A percentile compares a stretch with the other conserved stretches of the same genome.
These are phyloP conservation scores for Metarhizium sp. DNA, from an alignment of 2,329 filamentous ascomycete genomes.

Conservation along the genomic window DNA sequence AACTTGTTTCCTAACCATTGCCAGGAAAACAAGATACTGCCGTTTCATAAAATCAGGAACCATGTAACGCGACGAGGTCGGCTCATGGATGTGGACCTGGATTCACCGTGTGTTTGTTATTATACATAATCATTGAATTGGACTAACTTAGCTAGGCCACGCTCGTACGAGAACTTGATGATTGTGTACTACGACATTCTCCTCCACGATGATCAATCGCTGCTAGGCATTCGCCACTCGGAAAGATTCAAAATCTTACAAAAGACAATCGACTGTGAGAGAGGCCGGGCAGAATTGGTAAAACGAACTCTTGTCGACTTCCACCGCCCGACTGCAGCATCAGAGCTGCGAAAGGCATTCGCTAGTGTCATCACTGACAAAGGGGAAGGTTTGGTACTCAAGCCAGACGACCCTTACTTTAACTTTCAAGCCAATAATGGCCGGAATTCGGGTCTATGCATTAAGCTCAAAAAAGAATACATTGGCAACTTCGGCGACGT, in stretches of 20 bases:
- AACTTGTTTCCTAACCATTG: slow-evolving; percentile 6
- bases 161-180: slow-evolving; percentile 47
- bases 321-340: slow-evolving; percentile 36
- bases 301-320: slow-evolving; percentile 62
- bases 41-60: slow-evolving; percentile 76
- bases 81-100: slow-evolving; percentile 56
- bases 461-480: slow-evolving; percentile 87
- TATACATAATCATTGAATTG: not conserved
- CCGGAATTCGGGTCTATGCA: slow-evolving; percentile 42
- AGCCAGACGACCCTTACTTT: slow-evolving; percentile 74
- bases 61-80: slow-evolving; percentile 66
- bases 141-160: slow-evolving; percentile 28
- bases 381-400: slow-evolving; percentile 74
- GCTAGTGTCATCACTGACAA: slow-evolving; percentile 54
- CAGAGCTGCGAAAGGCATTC: slow-evolving; percentile 53
- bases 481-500: slow-evolving; percentile 68
- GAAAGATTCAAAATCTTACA: slow-evolving; percentile 52
- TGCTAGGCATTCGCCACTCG: slow-evolving; percentile 43
- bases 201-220: slow-evolving; percentile 42
- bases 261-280: slow-evolving; percentile 37
- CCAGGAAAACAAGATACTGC: slow-evolving; percentile 52
- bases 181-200: slow-evolving; percentile 52
- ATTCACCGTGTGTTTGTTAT: slow-evolving; percentile 49
- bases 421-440: slow-evolving; percentile 30
- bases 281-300: slow-evolving; percentile 58